Conservation (phyloP, 2,329 filamentous ascomycete genomes). For the Aspergillus sp. region DNA sequence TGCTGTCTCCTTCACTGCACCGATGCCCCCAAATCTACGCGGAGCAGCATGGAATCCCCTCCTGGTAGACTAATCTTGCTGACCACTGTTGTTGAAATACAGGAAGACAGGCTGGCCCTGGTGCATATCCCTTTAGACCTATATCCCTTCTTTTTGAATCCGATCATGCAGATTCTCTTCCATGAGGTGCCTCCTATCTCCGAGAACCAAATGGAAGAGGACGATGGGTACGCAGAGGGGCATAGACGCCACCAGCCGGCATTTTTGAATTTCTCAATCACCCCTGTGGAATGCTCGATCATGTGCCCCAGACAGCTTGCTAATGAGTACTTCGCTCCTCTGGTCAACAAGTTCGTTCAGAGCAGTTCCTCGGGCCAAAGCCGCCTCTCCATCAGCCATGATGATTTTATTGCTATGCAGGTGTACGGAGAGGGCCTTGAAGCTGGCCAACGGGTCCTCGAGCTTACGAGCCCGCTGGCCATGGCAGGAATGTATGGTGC, state of each 20-base stretch:
- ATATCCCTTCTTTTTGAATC: conserved; percentile 76
- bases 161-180: conserved; percentile 81
- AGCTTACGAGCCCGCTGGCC: conserved; percentile 85
- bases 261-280: conserved; percentile 92
- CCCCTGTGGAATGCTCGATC: conserved; percentile 87
- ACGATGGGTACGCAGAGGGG: conserved; percentile 25
- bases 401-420: conserved; percentile 85
- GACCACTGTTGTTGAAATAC: conserved; percentile 18
- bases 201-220: conserved; percentile 45
- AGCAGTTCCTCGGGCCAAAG: conserved; percentile 40
- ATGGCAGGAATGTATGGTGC: conserved; percentile 75
- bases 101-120: conserved; percentile 85
- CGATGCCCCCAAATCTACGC: not conserved
- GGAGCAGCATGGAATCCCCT: conserved; percentile 1
- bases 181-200: conserved; percentile 53
- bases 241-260: conserved; percentile 61
- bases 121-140: conserved; percentile 85
- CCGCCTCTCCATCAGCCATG: conserved; percentile 71
- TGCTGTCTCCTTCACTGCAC: not conserved
- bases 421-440: conserved; percentile 89
- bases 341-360: conserved; percentile 64
- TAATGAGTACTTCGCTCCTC: conserved; percentile 71
- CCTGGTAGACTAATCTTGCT: conserved; percentile 18
- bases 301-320: conserved; percentile 80
- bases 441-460: conserved; percentile 85